Conservation (phyloP, 2,329 filamentous ascomycete genomes). For the Zasmidium angulare region DNA sequence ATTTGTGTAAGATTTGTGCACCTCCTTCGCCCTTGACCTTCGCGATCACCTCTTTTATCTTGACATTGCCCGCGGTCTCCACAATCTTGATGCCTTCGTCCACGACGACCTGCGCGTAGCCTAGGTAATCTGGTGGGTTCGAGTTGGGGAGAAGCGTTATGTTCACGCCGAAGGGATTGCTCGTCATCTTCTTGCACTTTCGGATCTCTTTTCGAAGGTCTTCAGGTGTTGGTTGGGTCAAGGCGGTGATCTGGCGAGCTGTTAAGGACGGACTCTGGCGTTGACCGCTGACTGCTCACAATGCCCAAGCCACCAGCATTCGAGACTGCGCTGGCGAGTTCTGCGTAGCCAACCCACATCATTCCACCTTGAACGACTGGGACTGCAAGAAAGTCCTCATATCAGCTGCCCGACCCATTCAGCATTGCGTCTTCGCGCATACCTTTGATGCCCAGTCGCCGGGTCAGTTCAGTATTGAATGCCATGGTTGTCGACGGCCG, state of each 20-base stretch:
- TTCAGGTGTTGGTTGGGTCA: conserved; percentile 89
- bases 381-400: conserved; percentile 47
- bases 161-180: conserved; percentile 84
- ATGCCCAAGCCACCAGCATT: conserved; percentile 78
- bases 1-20: conserved; percentile 86
- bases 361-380: conserved; percentile 82
- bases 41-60: conserved; percentile 81
- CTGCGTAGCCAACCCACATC: conserved; percentile 79
- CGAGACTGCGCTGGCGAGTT: conserved; percentile 70
- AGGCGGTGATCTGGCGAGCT: conserved; percentile 59
- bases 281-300: conserved; percentile 29
- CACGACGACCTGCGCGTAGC: conserved; percentile 86
- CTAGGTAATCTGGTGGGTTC: conserved; percentile 83
- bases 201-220: conserved; percentile 90
- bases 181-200: conserved; percentile 75
- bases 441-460: conserved; percentile 56
- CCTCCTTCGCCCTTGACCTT: conserved; percentile 73
- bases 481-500: conserved; percentile 50
- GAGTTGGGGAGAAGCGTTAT: conserved; percentile 87
- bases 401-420: conserved; percentile 1
- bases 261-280: no score
- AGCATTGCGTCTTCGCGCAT: conserved; percentile 14
- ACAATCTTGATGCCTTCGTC: conserved; percentile 88
- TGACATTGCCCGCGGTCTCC: conserved; percentile 87
- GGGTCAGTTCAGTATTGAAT: conserved; percentile 63